A percentile compares a stretch with the other conserved stretches of the same genome.
phyloP scores from a whole-genome alignment of 108 stramenopile genomes.

The Mayamaea pseudoterrestris region DNA sequence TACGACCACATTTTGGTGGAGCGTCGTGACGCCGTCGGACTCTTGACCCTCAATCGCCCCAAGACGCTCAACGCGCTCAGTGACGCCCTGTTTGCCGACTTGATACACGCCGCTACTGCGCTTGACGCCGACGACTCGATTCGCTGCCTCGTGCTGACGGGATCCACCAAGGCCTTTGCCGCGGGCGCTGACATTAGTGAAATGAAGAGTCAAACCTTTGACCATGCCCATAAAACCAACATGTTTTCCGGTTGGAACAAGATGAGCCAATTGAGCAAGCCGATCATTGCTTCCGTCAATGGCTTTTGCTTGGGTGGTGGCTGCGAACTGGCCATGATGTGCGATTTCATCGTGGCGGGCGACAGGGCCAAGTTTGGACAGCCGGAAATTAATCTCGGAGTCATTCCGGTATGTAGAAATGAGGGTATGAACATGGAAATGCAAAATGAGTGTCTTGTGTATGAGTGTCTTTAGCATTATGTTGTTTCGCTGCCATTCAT shows the following conservation, averaged over 20 bases:
- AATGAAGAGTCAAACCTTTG: constrained; percentile 74
- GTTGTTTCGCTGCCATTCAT: neutral
- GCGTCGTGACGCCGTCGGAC: constrained; percentile 43
- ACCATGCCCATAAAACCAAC: constrained; percentile 68
- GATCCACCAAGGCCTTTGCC: constrained; percentile 90
- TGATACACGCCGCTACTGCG: constrained; percentile 63
- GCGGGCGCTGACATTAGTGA: constrained; percentile 96
- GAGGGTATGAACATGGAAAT: neutral
- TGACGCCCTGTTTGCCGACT: constrained; percentile 79
- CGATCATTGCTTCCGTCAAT: constrained; percentile 93
- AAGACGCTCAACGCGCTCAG: constrained; percentile 95
- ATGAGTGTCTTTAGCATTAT: neutral
- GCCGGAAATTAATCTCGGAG: constrained; percentile 96
- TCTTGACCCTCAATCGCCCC: constrained; percentile 91
- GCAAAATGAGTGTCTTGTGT: no score
- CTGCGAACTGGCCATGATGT: constrained; percentile 99
- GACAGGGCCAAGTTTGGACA: constrained; percentile 93
- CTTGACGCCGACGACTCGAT: constrained; percentile 69
- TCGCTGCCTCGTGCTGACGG: constrained; percentile 92
- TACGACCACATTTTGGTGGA: constrained; percentile 38
- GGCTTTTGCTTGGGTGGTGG: constrained; percentile 97
- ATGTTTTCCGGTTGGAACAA: constrained; percentile 92
- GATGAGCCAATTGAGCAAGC: constrained; percentile 65
- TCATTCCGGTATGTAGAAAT: constrained; percentile 56
- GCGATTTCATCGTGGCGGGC: constrained; percentile 93